Base-by-base conservation (phyloP, 768 basidiomycete genomes). In the Psilocybe cyanescens region DNA sequence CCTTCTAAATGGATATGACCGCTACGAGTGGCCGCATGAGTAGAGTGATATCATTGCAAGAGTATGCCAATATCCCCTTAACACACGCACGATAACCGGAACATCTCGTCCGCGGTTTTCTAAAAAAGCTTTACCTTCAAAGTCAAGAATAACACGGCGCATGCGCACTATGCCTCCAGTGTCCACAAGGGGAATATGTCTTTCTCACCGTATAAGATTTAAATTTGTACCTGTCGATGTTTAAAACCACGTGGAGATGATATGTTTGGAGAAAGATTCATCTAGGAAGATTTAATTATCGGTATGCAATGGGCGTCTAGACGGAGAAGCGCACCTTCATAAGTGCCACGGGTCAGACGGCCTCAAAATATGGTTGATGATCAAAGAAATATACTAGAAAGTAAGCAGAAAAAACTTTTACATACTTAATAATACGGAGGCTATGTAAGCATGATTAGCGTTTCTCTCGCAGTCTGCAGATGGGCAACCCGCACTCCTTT, bases 31-130 rank as follows among this genome's bases (percentile, higher is more conserved):
- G 9, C 52, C 56, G 51, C 33, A 19, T 37, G 30, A 39, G 11
- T 54, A 9, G 5, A 29, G 17, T 41, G 41, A 28, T 28, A 37
- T 16, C 39, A 31, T 24, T 16, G n/a, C 50, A 11, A 50, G 35
- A 49, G n/a, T 24, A 19, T 60, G 29, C 41, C 16, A 28, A 41
- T 24, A 29, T 16, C 57, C 60, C 59, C 64, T 59, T 39, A 56
- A 57, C 37, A 33, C 12, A 56, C 50, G 19, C 52, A 48, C 51
- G 24, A 35, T 50, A 37, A 46, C 33, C 31, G 49, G 63, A 53
- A 41, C 45, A 56, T 65, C 49, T 61, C 60, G 48, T 64, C 66
- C 66, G 66, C 66, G 66, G 66, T 62, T 57, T 63, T 58, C 55
- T 49, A 58, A 55, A 19, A 35, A 66, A 64, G 28, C 59, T 62